Conservation (phyloP, 23 red algal species). For the Cyanidiococcus yangmingshanensis region DNA sequence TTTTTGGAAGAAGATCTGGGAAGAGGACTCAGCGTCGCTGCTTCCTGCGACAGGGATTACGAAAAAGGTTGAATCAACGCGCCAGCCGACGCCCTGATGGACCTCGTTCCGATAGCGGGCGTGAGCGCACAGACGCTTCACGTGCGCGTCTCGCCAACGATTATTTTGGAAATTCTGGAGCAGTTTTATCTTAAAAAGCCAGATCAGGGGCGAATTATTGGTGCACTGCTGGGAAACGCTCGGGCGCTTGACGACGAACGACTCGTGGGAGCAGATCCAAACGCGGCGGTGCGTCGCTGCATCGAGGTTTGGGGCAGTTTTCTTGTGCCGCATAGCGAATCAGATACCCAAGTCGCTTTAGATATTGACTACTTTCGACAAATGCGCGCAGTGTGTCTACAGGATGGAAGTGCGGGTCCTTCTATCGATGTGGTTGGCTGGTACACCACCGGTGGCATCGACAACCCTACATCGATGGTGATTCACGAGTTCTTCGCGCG, state of each 20-base stretch:
- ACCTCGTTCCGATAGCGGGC: not conserved
- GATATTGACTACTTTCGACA: not conserved
- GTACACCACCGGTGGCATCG: conserved; percentile 10
- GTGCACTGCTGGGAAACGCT: not conserved
- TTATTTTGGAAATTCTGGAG: not conserved
- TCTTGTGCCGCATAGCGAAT: not conserved
- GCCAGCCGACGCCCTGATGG: too few relatives aligned
- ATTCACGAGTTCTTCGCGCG: conserved; percentile 16
- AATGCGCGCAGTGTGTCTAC: not conserved
- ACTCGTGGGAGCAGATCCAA: not conserved
- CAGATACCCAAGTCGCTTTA: not conserved
- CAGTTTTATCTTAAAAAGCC: not conserved
- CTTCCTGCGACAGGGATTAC: too few relatives aligned
- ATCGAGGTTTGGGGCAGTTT: conserved; percentile 12
- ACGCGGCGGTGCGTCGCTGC: not conserved
- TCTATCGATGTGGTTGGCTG: not conserved
- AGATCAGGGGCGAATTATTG: not conserved
- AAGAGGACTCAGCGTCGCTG: too few relatives aligned
- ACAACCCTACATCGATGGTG: not conserved
- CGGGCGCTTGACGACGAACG: not conserved
- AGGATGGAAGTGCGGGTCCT: not conserved
- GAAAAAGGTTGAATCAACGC: too few relatives aligned
- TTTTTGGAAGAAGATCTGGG: too few relatives aligned
- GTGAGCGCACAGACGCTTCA: not conserved
- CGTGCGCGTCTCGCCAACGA: not conserved